Conservation (phyloP, 257 asterid genomes). For the Cynanchum wilfordii region DNA sequence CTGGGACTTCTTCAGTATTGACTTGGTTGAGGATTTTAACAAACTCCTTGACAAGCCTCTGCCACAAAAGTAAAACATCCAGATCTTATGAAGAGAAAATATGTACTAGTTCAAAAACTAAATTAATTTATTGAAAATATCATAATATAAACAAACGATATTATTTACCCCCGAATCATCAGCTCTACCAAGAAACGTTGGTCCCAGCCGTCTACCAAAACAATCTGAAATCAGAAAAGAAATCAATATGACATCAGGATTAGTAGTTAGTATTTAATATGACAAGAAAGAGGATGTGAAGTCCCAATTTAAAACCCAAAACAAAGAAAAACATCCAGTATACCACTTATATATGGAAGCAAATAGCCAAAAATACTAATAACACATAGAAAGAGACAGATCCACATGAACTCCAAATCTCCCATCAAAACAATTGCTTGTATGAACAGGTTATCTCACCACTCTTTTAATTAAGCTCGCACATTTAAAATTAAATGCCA, state of each 20-base stretch:
- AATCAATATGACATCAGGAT: conserved; percentile 18
- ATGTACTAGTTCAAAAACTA: neutral
- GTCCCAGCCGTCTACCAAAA: conserved; percentile 94
- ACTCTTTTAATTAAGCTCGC: neutral
- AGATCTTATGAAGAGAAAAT: conserved; percentile 6
- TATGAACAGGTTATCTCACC: neutral
- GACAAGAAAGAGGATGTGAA: neutral
- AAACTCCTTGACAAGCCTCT: conserved; percentile 88
- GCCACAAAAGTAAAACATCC: conserved; percentile 28
- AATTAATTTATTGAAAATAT: conserved; percentile 12
- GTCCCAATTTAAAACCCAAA: neutral
- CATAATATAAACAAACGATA: neutral
- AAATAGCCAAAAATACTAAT: neutral
- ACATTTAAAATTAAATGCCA: neutral
- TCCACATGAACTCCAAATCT: neutral
- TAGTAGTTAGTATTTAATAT: neutral
- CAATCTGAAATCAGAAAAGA: conserved; percentile 61
- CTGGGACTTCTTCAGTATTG: conserved; percentile 84
- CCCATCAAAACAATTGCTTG: neutral
- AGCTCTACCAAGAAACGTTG: conserved; percentile 81
- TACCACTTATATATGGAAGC: neutral
- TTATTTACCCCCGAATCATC: conserved; percentile 86
- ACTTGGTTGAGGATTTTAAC: conserved; percentile 87
- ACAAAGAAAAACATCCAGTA: neutral
- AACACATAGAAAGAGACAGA: neutral